Evolutionary conservation across 352 stramenopile species (phyloP).

Genomic region (Albugo laibachii): DNA sequence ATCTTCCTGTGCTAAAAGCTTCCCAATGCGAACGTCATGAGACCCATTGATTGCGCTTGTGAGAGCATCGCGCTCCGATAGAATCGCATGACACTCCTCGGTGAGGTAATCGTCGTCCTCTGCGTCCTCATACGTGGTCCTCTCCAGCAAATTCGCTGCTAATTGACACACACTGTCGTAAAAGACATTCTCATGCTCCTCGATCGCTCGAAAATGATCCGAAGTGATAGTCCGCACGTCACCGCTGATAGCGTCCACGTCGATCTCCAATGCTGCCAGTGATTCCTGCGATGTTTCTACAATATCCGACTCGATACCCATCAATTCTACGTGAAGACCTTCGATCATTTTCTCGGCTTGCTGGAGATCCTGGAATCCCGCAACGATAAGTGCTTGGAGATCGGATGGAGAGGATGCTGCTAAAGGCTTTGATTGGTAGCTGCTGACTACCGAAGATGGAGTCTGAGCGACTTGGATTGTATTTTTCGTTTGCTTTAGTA

Average conservation of each 20-base stretch:
- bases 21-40: constrained; percentile 84
- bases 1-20: constrained; percentile 72
- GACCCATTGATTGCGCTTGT: constrained; percentile 80
- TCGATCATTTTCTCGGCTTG: constrained; percentile 67
- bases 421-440: constrained; percentile 1
- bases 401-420: constrained; percentile 1
- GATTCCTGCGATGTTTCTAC: constrained; percentile 54
- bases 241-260: constrained; percentile 37
- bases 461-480: constrained; percentile 11
- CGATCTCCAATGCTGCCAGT: constrained; percentile 31
- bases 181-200: constrained; percentile 84
- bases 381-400: constrained; percentile 7
- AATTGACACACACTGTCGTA: constrained; percentile 74
- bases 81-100: constrained; percentile 56
- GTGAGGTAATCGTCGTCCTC: constrained; percentile 64
- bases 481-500: constrained; percentile 33
- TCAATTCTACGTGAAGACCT: constrained; percentile 70
- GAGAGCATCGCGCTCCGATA: constrained; percentile 64
- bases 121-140: constrained; percentile 51
- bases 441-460: constrained; percentile 22
- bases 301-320: constrained; percentile 79
- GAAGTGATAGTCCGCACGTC: constrained; percentile 44
- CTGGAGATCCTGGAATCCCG: constrained; percentile 53
- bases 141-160: constrained; percentile 46
- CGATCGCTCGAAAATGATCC: constrained; percentile 75